Conservation (phyloP, 345 rosid genomes). For the Moringa oleifera region DNA sequence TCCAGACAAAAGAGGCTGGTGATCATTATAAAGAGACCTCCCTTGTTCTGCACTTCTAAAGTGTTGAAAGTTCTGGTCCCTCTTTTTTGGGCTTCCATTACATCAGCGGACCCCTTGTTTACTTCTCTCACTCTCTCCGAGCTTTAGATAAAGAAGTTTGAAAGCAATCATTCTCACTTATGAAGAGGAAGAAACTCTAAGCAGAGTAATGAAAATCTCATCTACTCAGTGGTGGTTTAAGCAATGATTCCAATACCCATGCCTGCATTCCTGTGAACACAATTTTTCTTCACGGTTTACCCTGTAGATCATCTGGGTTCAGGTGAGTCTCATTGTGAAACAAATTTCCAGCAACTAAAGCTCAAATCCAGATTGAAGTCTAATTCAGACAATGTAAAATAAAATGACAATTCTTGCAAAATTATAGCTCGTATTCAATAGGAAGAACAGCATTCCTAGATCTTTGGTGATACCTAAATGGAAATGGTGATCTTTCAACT, state of each 20-base stretch:
- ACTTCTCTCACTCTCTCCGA: not conserved
- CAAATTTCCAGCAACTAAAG: not conserved
- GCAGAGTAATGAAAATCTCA: not conserved
- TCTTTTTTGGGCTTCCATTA: too few species aligned
- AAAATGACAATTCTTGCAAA: conserved; percentile 7
- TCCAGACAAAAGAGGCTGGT: too few species aligned
- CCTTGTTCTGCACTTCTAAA: too few species aligned
- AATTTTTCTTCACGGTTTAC: not conserved
- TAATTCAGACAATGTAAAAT: not conserved
- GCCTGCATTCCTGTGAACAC: not conserved
- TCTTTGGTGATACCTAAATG: conserved; percentile 29
- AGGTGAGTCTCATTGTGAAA: too few species aligned
- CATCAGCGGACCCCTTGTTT: not conserved
- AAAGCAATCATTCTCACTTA: not conserved
- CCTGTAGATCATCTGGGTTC: too few species aligned
- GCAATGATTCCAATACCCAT: not conserved
- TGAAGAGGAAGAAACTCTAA: not conserved
- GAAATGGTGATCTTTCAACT: conserved; percentile 22
- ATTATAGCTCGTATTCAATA: conserved; percentile 24
- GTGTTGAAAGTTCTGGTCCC: too few species aligned
- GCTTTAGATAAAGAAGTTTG: not conserved
- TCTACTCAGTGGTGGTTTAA: not conserved
- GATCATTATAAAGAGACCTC: too few species aligned
- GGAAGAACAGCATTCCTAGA: conserved; percentile 38
- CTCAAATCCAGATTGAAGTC: conserved; percentile 5